Base-by-base conservation (phyloP, 2,329 filamentous ascomycete genomes). In the Cladosporium austrohemisphaericum region DNA sequence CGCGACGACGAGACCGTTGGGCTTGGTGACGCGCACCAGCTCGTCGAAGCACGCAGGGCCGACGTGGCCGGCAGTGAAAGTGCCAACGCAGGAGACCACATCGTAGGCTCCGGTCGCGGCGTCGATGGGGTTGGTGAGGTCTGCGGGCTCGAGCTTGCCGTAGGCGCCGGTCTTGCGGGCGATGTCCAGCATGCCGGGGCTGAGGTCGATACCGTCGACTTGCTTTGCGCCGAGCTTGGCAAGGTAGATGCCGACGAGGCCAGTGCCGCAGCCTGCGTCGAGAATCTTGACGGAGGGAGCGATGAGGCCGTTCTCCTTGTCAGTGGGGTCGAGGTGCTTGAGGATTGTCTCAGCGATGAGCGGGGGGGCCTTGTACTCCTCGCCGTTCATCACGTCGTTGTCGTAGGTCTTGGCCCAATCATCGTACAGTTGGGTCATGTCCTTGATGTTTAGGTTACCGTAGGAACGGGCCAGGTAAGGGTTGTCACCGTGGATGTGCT, bases 221-320 rank as follows among this genome's bases (percentile, higher is more conserved):
- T 67, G 63, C 29, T 67, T 66, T 3, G 70, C 71, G 2, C 73
- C 71, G 11, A 49, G 46, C 22, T 41, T 49, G 25, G 67, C 59
- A 3, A 80, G 70, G 20, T 71, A 71, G 16, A 70, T 60, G 3
- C 76, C 77, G 9, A 78, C 76, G 7, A 78, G 70, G 0, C 77
- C 77, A 0, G 76, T 80, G 3, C 77, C 77, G 50, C 77, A 79
- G n/a, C 77, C 77, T 18, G 76, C 76, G 51, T 80, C 77, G 0
- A 78, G 68, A 49, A 80, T 72, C 2, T 55, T 47, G 5, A 62
- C 44, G 2, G 33, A 36, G 25, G 44, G 44, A n/a, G 44, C 22
- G 35, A 47, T 47, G 25, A 37, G 32, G 26, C 16, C 25, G n/a
- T 23, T 16, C 16, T 37, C 33, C 59, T 14, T 61, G 36, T 49